phyloP scores from a whole-genome alignment of 805 yeast species.

The Yarrowia yakushimensis region DNA sequence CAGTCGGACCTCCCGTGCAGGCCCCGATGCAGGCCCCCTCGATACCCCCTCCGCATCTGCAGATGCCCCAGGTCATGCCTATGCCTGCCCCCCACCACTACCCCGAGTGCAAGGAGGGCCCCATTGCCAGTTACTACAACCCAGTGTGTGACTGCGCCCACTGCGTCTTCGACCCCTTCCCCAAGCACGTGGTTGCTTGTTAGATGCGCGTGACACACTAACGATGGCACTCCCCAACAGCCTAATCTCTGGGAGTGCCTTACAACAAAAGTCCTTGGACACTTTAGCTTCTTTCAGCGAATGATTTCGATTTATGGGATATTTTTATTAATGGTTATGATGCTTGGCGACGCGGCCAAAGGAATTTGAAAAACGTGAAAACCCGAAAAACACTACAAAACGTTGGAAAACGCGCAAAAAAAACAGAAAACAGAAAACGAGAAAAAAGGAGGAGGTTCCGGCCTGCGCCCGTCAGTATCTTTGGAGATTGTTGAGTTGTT shows the following conservation, averaged over 20 bases:
- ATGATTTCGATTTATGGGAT: background rate
- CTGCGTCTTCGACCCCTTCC: constrained; percentile 21
- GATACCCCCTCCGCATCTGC: background rate
- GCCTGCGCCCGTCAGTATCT: background rate
- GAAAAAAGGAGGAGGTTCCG: background rate
- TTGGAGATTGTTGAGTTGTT: background rate
- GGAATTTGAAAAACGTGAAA: background rate
- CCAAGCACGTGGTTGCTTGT: constrained; percentile 23
- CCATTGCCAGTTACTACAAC: constrained; percentile 16
- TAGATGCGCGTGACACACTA: background rate
- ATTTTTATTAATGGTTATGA: background rate
- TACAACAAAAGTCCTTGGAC: constrained; percentile 18
- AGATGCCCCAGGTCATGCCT: constrained; percentile 14
- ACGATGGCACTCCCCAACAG: background rate
- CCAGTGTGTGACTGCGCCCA: constrained; percentile 22
- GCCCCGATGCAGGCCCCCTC: constrained; percentile 3
- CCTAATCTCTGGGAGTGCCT: background rate
- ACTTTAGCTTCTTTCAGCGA: background rate
- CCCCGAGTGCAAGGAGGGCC: constrained; percentile 22
- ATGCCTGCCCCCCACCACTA: background rate
- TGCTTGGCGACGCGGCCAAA: background rate
- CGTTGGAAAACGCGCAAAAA: background rate
- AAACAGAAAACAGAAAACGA: background rate
- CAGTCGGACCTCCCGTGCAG: constrained; percentile 12
- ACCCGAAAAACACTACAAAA: background rate